Evolutionary conservation across 192 early-diverging fungal genomes (phyloP).

Genomic region (Diversispora epigaea): DNA sequence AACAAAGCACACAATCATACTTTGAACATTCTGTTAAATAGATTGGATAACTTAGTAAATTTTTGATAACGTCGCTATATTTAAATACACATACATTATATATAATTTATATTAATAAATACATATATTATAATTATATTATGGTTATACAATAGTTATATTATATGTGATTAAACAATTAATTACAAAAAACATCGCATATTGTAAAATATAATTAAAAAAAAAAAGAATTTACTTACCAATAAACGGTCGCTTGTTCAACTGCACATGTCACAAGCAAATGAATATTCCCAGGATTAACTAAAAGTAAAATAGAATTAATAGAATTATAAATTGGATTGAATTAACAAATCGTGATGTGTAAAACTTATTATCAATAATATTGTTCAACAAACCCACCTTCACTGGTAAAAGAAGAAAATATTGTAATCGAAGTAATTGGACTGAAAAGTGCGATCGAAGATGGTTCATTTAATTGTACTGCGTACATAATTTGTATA

Average conservation of each 20-base stretch:
- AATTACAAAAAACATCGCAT: no score
- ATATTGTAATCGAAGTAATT: constrained; percentile 23
- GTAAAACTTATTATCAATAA: not conserved
- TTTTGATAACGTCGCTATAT: constrained; percentile 44
- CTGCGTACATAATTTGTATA: not conserved
- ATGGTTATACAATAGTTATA: no score
- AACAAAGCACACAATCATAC: constrained; percentile 56
- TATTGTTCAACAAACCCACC: not conserved
- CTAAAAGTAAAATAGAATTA: not conserved
- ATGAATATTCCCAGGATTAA: constrained; percentile 35
- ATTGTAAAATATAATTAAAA: no score
- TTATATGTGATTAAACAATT: not conserved
- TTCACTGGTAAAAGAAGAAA: constrained; percentile 21
- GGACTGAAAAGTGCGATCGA: constrained; percentile 11
- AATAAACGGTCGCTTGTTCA: constrained; percentile 54
- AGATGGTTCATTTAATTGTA: constrained; percentile 2
- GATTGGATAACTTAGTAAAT: constrained; percentile 39
- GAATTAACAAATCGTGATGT: not conserved
- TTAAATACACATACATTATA: not conserved
- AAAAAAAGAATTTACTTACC: no score
- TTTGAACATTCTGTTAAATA: constrained; percentile 52
- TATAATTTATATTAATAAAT: not conserved
- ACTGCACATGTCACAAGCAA: constrained; percentile 57
- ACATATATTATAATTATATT: not conserved
- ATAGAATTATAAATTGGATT: not conserved